Conservation (phyloP, 306 rosid species). For the Fragaria iinumae region DNA sequence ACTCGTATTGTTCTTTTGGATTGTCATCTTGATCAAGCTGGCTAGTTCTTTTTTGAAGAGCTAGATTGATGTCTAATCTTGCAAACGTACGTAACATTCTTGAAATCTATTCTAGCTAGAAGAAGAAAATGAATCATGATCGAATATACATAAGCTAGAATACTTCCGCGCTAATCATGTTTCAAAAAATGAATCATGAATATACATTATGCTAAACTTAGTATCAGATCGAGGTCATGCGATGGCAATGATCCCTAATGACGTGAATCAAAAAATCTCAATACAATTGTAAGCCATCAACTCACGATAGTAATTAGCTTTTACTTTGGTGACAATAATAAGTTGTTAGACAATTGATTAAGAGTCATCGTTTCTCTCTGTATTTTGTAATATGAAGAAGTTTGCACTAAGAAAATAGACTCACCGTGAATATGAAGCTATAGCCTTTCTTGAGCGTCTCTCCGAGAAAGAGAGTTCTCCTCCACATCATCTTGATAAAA, state of each 20-base stretch:
- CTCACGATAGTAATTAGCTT: not conserved
- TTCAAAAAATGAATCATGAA: too few species aligned
- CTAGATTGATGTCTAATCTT: not conserved
- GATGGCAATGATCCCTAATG: not conserved
- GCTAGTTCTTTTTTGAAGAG: not conserved
- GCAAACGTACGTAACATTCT: not conserved
- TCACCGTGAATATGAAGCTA: conserved; percentile 32
- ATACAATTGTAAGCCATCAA: not conserved
- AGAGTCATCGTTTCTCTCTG: not conserved
- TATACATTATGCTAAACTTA: not conserved
- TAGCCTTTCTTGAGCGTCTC: conserved; percentile 32
- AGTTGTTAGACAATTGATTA: not conserved
- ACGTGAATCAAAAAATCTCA: not conserved
- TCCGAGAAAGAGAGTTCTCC: conserved; percentile 29
- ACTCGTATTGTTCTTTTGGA: not conserved
- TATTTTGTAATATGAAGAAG: not conserved
- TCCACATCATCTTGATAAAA: conserved; percentile 32
- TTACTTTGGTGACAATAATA: not conserved
- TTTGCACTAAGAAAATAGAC: not conserved
- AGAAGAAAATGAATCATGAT: too few species aligned
- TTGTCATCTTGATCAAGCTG: not conserved
- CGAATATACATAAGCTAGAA: not conserved
- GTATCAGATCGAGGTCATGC: not conserved
- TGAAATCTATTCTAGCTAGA: not conserved
- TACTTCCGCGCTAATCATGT: not conserved